A percentile compares a stretch with the other conserved stretches of the same genome.
Conservation (phyloP, 2,329 filamentous ascomycete species). For the Aspergillus novofumigatus region DNA sequence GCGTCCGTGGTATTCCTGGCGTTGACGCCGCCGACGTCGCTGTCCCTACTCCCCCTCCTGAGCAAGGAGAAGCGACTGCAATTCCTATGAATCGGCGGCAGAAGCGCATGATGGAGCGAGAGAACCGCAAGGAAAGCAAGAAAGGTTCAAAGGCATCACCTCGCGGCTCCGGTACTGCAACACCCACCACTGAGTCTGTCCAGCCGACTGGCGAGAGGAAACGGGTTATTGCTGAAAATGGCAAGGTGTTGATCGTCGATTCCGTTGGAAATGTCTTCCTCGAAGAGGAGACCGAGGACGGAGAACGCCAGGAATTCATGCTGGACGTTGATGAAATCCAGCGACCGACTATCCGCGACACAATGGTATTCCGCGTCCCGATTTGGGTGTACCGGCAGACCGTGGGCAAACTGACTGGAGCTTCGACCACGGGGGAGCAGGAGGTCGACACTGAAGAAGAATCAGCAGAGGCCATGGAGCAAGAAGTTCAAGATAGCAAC, state of each 20-base stretch:
- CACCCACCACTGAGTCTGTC: conserved; percentile 48
- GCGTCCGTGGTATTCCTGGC: conserved; percentile 63
- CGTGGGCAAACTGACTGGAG: conserved; percentile 26
- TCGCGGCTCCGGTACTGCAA: conserved; percentile 46
- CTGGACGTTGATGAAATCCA: conserved; percentile 84
- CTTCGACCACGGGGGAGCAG: conserved; percentile 6
- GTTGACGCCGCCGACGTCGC: conserved; percentile 44
- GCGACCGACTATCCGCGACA: conserved; percentile 73
- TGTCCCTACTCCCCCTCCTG: conserved; percentile 41
- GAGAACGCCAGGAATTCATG: conserved; percentile 74
- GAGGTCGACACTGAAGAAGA: conserved; percentile 15
- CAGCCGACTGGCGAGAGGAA: conserved; percentile 74
- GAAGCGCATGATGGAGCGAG: conserved; percentile 82
- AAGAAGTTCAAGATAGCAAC: conserved; percentile 17
- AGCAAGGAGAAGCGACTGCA: conserved; percentile 48
- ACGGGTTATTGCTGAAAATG: conserved; percentile 87
- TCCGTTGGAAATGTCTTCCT: conserved; percentile 87
- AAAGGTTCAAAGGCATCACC: conserved; percentile 39
- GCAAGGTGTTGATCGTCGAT: conserved; percentile 91
- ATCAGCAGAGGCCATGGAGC: conserved; percentile 16
- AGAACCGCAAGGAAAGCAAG: conserved; percentile 63
- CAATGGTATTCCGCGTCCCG: conserved; percentile 75
- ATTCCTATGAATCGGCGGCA: conserved; percentile 75
- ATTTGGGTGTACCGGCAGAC: conserved; percentile 61
- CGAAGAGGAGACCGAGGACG: conserved; percentile 87